These are phyloP conservation scores for Silene vulgaris DNA, from an alignment of 179 eudicot species.

Conservation along the genomic window DNA sequence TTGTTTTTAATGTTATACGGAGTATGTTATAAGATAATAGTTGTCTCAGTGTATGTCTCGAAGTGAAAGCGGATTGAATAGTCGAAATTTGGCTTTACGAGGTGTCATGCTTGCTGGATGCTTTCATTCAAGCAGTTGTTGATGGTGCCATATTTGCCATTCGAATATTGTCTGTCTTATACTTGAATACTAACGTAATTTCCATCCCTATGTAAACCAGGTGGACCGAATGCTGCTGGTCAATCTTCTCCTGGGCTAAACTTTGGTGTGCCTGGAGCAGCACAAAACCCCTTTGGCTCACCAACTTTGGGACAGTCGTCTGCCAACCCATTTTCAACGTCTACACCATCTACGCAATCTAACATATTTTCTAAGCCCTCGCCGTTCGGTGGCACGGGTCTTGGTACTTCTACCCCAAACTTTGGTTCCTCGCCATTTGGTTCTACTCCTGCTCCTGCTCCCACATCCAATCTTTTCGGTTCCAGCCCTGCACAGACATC, in stretches of 20 bases:
- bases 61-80: background rate
- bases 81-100: background rate
- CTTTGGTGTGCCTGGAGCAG: slow-evolving; percentile 49
- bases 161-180: slow-evolving; percentile 3
- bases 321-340: slow-evolving; percentile 61
- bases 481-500: slow-evolving; percentile 52
- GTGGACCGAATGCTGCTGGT: slow-evolving; percentile 84
- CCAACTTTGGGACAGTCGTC: slow-evolving; percentile 62
- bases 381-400: slow-evolving; percentile 43
- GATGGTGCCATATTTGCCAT: background rate
- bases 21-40: background rate
- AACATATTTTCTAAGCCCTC: slow-evolving; percentile 67
- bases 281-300: slow-evolving; percentile 50
- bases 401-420: slow-evolving; percentile 51
- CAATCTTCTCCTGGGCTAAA: slow-evolving; percentile 52
- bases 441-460: slow-evolving; percentile 36
- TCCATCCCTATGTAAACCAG: slow-evolving; percentile 33
- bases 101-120: background rate
- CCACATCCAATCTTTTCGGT: slow-evolving; percentile 50
- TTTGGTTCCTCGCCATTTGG: slow-evolving; percentile 46
- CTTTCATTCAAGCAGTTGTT: background rate
- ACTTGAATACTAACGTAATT: background rate
- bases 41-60: background rate
- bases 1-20: too few species aligned
- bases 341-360: slow-evolving; percentile 46